Evolutionary conservation across 768 basidiomycete genomes (phyloP).

Genomic region (Mycena belliarum): DNA sequence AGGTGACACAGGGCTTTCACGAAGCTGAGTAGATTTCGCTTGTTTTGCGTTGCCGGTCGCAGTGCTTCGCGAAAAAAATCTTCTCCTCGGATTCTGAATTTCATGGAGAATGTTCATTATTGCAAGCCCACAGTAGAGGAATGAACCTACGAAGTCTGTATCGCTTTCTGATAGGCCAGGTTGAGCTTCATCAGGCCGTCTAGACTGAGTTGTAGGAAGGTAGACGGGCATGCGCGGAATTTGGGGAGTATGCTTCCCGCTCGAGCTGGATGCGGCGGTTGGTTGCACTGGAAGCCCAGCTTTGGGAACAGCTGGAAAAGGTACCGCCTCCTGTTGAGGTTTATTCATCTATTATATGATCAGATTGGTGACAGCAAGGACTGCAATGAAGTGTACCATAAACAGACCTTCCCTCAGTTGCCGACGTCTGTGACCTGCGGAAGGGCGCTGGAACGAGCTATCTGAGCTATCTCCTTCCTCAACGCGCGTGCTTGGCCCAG

Average conservation of each 20-base stretch:
- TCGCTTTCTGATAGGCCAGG: constrained; percentile 19
- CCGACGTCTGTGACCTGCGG: not conserved
- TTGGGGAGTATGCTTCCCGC: constrained; percentile 21
- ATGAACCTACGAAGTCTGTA: constrained; percentile 16
- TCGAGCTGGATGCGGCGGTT: constrained; percentile 18
- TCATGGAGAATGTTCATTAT: not conserved
- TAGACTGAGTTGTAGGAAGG: constrained; percentile 13
- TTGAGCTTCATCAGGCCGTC: constrained; percentile 7
- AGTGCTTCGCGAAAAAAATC: not conserved
- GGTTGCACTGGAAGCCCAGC: constrained; percentile 7
- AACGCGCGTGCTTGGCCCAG: not conserved
- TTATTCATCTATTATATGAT: constrained; percentile 12
- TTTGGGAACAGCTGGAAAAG: not conserved
- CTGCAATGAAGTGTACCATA: constrained; percentile 3
- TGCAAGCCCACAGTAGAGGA: not conserved
- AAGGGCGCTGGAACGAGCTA: constrained; percentile 11
- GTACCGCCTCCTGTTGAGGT: not conserved
- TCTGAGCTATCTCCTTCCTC: constrained; percentile 20
- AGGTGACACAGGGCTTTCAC: not conserved
- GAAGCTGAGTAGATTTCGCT: not conserved
- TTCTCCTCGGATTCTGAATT: constrained; percentile 6
- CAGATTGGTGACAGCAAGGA: not conserved
- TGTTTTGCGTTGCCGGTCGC: not conserved
- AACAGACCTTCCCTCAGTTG: not conserved
- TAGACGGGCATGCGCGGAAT: constrained; percentile 21